Conservation (phyloP, 1,284 basidiomycete genomes). For the Paramarasmius palmivorus region DNA sequence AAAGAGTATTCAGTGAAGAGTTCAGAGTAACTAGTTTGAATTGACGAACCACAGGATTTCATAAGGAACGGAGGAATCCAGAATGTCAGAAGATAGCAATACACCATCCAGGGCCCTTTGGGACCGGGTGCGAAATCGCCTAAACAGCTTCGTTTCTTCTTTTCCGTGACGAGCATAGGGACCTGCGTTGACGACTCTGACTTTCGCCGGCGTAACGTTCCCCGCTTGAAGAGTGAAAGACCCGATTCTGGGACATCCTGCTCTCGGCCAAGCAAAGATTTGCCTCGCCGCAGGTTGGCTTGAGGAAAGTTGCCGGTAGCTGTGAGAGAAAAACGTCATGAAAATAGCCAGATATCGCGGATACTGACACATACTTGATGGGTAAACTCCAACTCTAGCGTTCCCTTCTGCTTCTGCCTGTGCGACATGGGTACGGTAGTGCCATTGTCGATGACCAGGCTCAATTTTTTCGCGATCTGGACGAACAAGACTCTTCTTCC, state of each 20-base stretch:
- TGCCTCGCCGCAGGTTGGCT: constrained; percentile 72
- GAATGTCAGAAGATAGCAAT: constrained; percentile 87
- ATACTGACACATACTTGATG: constrained; percentile 69
- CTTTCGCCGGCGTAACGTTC: constrained; percentile 73
- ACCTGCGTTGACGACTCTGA: constrained; percentile 42
- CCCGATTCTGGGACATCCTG: constrained; percentile 88
- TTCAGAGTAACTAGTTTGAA: too few relatives aligned
- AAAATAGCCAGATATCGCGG: neutral
- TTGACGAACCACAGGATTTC: constrained; percentile 59
- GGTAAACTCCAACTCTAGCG: constrained; percentile 66
- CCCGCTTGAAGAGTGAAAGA: constrained; percentile 82
- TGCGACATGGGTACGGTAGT: constrained; percentile 90
- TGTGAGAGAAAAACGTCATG: constrained; percentile 24
- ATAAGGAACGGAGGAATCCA: constrained; percentile 80
- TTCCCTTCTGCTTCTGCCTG: constrained; percentile 72
- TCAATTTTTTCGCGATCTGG: constrained; percentile 98
- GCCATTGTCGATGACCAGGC: constrained; percentile 92
- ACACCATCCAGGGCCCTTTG: constrained; percentile 94
- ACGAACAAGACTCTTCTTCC: constrained; percentile 93
- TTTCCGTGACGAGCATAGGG: constrained; percentile 35
- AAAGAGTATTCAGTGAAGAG: neutral
- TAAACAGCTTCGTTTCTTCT: constrained; percentile 58
- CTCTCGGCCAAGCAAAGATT: constrained; percentile 85
- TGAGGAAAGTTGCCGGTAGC: constrained; percentile 86
- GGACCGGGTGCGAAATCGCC: constrained; percentile 82